Conservation (phyloP, 2,329 filamentous ascomycete species). For the Aspergillus sp. region DNA sequence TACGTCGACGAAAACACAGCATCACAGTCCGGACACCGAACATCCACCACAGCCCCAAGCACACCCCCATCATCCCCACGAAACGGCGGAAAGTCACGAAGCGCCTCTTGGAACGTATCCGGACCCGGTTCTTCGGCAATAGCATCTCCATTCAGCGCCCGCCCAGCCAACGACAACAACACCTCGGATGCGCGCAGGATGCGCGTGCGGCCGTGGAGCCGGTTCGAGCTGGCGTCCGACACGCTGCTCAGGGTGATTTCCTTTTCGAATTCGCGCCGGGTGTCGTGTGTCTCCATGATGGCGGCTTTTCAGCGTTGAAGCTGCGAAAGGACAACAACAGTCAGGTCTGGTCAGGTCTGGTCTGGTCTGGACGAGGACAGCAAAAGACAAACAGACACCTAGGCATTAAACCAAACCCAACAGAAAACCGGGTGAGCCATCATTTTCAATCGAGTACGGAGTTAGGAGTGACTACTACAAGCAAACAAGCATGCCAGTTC, state of each 20-base stretch:
- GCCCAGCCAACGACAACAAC: slow-evolving; percentile 13
- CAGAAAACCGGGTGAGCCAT: slow-evolving; percentile 12
- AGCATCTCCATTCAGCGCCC: no score
- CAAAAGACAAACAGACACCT: slow-evolving; percentile 2
- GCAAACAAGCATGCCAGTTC: no score
- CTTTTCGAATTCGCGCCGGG: slow-evolving; percentile 12
- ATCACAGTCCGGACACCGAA: slow-evolving; percentile 22
- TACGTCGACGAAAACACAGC: slow-evolving; percentile 24
- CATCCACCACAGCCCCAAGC: slow-evolving; percentile 14
- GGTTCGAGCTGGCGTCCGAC: slow-evolving; percentile 6
- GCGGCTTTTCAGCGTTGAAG: not conserved
- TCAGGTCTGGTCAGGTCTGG: no score
- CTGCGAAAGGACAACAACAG: no score
- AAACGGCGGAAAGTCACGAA: slow-evolving; percentile 21
- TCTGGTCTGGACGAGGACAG: not conserved
- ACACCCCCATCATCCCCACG: slow-evolving; percentile 16
- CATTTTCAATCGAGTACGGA: slow-evolving; percentile 17
- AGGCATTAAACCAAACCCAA: not conserved
- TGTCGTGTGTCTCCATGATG: slow-evolving; percentile 2
- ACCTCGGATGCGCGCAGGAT: slow-evolving; percentile 17
- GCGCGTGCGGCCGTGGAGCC: slow-evolving; percentile 10
- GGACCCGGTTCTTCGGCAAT: no score
- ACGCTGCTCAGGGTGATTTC: slow-evolving; percentile 10
- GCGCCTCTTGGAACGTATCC: slow-evolving; percentile 8
- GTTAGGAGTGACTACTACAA: not conserved